Conservation (phyloP, 495 filamentous ascomycete genomes). For the Trichoderma asperelloides region DNA sequence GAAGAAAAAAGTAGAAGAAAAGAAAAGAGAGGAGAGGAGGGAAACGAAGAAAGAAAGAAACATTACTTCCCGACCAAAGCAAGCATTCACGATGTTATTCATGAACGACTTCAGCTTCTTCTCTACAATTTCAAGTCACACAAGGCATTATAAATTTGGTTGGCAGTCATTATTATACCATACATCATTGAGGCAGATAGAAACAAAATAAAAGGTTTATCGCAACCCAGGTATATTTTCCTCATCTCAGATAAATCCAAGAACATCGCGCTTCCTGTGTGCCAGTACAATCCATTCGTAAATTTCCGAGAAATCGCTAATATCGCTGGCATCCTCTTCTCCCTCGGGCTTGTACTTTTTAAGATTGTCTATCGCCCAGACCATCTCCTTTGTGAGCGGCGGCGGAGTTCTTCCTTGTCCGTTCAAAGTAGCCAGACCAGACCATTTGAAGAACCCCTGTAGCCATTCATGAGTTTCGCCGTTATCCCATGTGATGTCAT, state of each 20-base stretch:
- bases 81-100: too few species aligned
- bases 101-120: too few species aligned
- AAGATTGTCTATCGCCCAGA: constrained; percentile 41
- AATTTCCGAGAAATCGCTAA: not conserved
- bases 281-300: not conserved
- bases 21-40: too few species aligned
- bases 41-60: too few species aligned
- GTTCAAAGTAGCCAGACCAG: constrained; percentile 30
- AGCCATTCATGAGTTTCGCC: constrained; percentile 37
- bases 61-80: too few species aligned
- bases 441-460: constrained; percentile 29
- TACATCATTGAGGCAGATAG: too few species aligned
- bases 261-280: not conserved
- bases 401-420: constrained; percentile 38
- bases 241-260: not conserved
- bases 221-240: too few species aligned
- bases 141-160: too few species aligned
- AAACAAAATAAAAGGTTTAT: too few species aligned
- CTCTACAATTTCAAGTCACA: too few species aligned
- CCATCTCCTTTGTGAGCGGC: constrained; percentile 27
- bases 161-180: too few species aligned
- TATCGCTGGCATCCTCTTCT: not conserved
- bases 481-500: constrained; percentile 38
- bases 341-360: constrained; percentile 28
- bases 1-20: too few species aligned